Conservation (phyloP, 768 basidiomycete genomes). For the Ramaria sp. region DNA sequence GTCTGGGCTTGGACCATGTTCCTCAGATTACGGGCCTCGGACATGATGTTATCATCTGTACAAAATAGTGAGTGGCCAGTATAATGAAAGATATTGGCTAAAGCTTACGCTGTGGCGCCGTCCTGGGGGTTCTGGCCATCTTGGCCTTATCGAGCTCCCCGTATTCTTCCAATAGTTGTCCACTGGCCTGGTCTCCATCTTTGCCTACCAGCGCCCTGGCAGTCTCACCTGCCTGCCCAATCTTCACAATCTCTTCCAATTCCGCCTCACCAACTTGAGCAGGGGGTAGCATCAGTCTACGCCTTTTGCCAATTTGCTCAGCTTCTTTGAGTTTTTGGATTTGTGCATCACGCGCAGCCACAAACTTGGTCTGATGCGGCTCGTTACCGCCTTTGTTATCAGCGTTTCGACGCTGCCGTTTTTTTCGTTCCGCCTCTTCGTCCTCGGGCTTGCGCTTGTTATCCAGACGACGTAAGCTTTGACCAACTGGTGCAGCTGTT, state of each 20-base stretch:
- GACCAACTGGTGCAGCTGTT: constrained; percentile 83
- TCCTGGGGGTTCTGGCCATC: constrained; percentile 91
- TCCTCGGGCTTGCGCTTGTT: constrained; percentile 93
- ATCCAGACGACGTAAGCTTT: constrained; percentile 82
- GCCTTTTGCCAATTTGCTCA: constrained; percentile 81
- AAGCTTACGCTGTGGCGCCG: constrained; percentile 79
- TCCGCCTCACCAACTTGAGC: constrained; percentile 94
- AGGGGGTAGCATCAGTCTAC: constrained; percentile 72
- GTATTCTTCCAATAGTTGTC: constrained; percentile 84
- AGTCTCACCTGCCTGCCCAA: constrained; percentile 84
- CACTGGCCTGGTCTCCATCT: constrained; percentile 69
- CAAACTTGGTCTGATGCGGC: constrained; percentile 82
- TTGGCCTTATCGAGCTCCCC: constrained; percentile 78
- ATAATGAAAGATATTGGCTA: not conserved
- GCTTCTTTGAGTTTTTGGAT: constrained; percentile 98
- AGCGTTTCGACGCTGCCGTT: constrained; percentile 74
- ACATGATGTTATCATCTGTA: constrained; percentile 89
- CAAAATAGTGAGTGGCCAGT: not conserved
- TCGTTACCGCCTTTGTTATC: constrained; percentile 43
- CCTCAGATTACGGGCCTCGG: constrained; percentile 90
- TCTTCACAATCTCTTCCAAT: constrained; percentile 97
- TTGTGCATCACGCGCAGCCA: constrained; percentile 94
- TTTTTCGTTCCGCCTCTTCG: constrained; percentile 88
- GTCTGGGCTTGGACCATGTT: constrained; percentile 92
- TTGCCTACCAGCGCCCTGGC: constrained; percentile 77